Conservation (phyloP, 2,329 filamentous ascomycete genomes). For the Trichoderma sp. region DNA sequence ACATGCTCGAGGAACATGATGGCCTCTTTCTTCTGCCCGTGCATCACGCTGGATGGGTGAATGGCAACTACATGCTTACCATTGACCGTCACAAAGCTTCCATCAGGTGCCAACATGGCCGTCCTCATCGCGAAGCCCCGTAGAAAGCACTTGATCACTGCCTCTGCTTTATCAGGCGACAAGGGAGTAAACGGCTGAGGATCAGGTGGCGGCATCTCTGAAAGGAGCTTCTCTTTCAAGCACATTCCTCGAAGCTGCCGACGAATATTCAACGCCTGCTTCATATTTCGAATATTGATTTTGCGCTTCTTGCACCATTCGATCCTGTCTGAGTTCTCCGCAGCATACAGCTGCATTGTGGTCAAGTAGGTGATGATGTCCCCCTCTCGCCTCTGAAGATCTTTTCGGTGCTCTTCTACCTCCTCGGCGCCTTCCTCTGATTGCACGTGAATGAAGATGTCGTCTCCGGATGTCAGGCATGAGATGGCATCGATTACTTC, state of each 20-base stretch:
- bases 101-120: conserved; percentile 63
- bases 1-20: conserved; percentile 72
- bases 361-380: conserved; percentile 68
- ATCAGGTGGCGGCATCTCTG: conserved; percentile 52
- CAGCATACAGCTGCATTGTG: conserved; percentile 63
- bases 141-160: conserved; percentile 64
- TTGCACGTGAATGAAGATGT: conserved; percentile 64
- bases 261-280: conserved; percentile 64
- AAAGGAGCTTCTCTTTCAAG: conserved; percentile 54
- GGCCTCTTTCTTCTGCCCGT: conserved; percentile 65
- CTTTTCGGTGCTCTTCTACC: conserved; percentile 57
- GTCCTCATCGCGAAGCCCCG: conserved; percentile 64
- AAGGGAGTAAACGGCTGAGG: conserved; percentile 60
- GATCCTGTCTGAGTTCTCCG: conserved; percentile 58
- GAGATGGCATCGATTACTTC: conserved; percentile 85
- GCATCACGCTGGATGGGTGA: conserved; percentile 65
- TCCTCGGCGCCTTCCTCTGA: conserved; percentile 61
- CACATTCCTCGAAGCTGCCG: conserved; percentile 63
- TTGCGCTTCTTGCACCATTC: conserved; percentile 63
- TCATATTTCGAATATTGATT: conserved; percentile 64
- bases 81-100: conserved; percentile 62
- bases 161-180: conserved; percentile 57
- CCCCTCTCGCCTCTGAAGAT: conserved; percentile 64
- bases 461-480: conserved; percentile 65
- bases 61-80: conserved; percentile 65